Evolutionary conservation across 1,284 basidiomycete genomes (phyloP).

Genomic region (Leccinum colubrinum): DNA sequence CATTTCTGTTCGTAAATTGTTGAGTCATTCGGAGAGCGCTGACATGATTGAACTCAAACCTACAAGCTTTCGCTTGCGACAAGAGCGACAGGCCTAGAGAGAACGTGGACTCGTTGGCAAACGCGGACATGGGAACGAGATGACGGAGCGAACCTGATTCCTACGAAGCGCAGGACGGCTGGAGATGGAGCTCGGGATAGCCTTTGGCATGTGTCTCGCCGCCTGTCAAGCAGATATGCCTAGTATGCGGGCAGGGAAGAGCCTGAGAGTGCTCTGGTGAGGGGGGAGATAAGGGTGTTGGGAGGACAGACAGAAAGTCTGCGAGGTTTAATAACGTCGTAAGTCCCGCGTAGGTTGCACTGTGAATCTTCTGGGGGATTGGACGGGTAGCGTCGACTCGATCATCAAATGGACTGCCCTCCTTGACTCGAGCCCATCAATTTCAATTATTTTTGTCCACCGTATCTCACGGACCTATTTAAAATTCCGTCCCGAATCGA

Average conservation of each 20-base stretch:
- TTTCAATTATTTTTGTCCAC: slow-evolving; percentile 17
- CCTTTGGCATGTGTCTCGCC: slow-evolving; percentile 61
- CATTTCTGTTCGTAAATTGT: slow-evolving; percentile 59
- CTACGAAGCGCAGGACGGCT: slow-evolving; percentile 66
- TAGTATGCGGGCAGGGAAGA: background rate
- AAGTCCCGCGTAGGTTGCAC: background rate
- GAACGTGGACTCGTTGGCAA: slow-evolving; percentile 3
- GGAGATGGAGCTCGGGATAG: slow-evolving; percentile 30
- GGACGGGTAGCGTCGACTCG: background rate
- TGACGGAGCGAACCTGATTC: slow-evolving; percentile 58
- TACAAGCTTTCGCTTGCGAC: slow-evolving; percentile 79
- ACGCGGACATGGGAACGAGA: background rate
- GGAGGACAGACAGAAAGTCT: background rate
- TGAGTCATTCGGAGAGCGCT: slow-evolving; percentile 9
- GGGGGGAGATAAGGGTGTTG: background rate
- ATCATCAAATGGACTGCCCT: slow-evolving; percentile 3
- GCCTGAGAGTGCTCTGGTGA: background rate
- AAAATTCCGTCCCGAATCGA: slow-evolving; percentile 17
- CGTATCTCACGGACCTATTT: slow-evolving; percentile 25
- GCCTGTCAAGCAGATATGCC: slow-evolving; percentile 2
- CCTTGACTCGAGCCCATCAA: slow-evolving; percentile 11
- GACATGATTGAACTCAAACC: slow-evolving; percentile 22
- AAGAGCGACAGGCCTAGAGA: slow-evolving; percentile 70
- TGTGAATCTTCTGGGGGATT: background rate
- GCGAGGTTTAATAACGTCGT: background rate